phyloP scores from a whole-genome alignment of 345 rosid species.

The Anastatica hierochuntica region DNA sequence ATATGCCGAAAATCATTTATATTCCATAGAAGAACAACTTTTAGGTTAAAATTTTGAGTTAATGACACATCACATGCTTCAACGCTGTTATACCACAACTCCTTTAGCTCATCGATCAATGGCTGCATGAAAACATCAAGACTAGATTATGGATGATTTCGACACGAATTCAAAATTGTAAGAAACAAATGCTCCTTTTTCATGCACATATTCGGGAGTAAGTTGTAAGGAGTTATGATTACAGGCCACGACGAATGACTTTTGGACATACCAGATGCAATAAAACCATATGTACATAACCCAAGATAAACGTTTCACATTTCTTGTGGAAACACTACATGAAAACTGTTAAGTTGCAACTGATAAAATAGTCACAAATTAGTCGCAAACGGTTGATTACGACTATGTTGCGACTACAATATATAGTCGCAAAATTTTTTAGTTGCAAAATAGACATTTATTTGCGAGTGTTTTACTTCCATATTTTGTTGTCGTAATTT shows the following conservation, averaged over 20 bases:
- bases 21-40: not conserved
- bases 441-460: too few relatives aligned
- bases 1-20: not conserved
- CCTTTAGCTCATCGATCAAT: not conserved
- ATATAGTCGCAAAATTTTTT: too few relatives aligned
- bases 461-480: too few relatives aligned
- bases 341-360: too few relatives aligned
- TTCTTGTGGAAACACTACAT: too few relatives aligned
- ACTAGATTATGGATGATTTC: not conserved
- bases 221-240: not conserved
- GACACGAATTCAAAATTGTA: not conserved
- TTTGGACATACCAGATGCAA: not conserved
- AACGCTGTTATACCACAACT: not conserved
- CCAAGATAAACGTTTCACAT: not conserved
- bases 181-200: not conserved
- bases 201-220: not conserved
- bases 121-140: not conserved
- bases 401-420: too few relatives aligned
- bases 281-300: not conserved
- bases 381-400: too few relatives aligned
- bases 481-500: too few relatives aligned
- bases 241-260: not conserved
- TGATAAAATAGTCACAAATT: too few relatives aligned
- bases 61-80: not conserved
- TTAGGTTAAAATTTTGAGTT: not conserved